phyloP scores from a whole-genome alignment of 169 alveolate species.

The Plasmodium vivax region DNA sequence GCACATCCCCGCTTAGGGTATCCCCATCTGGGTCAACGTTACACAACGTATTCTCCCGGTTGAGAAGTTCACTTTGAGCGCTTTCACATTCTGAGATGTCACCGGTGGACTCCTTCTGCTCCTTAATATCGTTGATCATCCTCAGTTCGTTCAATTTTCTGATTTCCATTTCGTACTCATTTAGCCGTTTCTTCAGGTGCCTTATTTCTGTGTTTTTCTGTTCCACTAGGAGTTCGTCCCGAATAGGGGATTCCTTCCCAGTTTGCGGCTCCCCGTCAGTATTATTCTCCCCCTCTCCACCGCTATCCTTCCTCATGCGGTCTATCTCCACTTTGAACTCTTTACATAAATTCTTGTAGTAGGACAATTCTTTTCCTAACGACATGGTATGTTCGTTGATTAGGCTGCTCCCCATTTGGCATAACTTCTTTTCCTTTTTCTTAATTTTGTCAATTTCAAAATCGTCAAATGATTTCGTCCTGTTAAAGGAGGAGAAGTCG shows the following conservation, averaged over 20 bases:
- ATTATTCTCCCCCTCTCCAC: not conserved
- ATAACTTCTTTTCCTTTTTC: slow-evolving; percentile 1
- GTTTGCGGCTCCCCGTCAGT: not conserved
- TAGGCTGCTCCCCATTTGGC: not conserved
- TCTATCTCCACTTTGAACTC: slow-evolving; percentile 57
- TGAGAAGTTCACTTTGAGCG: not conserved
- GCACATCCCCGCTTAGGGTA: not conserved
- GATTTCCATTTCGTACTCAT: slow-evolving; percentile 62
- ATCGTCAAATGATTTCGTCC: slow-evolving; percentile 64
- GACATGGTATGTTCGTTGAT: slow-evolving; percentile 46
- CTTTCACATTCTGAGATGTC: not conserved
- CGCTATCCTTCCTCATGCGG: not conserved
- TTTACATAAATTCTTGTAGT: slow-evolving; percentile 62
- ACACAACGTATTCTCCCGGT: not conserved
- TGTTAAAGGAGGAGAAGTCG: not conserved
- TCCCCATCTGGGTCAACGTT: not conserved
- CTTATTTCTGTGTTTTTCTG: slow-evolving; percentile 29
- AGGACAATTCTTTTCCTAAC: slow-evolving; percentile 61
- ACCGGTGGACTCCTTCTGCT: not conserved
- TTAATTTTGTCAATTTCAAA: slow-evolving; percentile 34
- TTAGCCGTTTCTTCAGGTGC: slow-evolving; percentile 24
- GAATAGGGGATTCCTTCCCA: not conserved
- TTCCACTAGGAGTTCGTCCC: not conserved
- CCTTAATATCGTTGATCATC: slow-evolving; percentile 19
- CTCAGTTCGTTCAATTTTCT: slow-evolving; percentile 45